Evolutionary conservation across 164 flowering plant species (phyloP), one percentile per base, ranked within the genome.

Genomic region (Echeveria elegans): DNA sequence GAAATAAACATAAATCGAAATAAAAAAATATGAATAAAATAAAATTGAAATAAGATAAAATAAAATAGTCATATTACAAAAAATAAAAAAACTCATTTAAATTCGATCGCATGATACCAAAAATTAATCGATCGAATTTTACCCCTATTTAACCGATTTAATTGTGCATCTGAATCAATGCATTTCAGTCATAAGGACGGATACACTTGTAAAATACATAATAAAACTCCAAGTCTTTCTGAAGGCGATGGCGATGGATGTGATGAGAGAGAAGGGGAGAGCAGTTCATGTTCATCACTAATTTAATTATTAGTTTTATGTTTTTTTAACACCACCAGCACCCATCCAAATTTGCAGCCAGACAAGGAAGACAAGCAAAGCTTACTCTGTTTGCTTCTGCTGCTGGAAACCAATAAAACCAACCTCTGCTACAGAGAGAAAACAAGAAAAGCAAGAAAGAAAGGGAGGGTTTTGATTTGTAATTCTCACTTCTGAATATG

Each of bases 231-330:
- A 56, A 56, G 61, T 19, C 28, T 50, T 28, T 56, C 12, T 28
- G 19, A 5, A 26, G 32, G 16, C 9, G 31, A 56, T n/a, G n/a
- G n/a, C n/a, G n/a, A n/a, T n/a, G n/a, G n/a, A n/a, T n/a, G 61
- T 26, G 32, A 50, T 50, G 60, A 56, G 61, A 56, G 61, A 56
- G 61, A 56, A 32, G 19, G 61, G 52, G 18, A 47, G 56, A 21
- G 56, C 23, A n/a, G 24, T 16, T 3, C 37, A 21, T 26, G 6
- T 28, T 11, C 19, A 28, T 15, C 32, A 28, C 34, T 34, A 7
- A 3, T n/a, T n/a, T n/a, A n/a, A n/a, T n/a, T n/a, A n/a, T n/a
- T n/a, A n/a, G n/a, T n/a, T n/a, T n/a, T n/a, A n/a, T 56, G 30
- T 28, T 56, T 56, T 56, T 56, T 16, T 56, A 26, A 23, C 56